Evolutionary conservation across 208 protist genomes (phyloP).

Genomic region (Acanthamoeba rhysodes): DNA sequence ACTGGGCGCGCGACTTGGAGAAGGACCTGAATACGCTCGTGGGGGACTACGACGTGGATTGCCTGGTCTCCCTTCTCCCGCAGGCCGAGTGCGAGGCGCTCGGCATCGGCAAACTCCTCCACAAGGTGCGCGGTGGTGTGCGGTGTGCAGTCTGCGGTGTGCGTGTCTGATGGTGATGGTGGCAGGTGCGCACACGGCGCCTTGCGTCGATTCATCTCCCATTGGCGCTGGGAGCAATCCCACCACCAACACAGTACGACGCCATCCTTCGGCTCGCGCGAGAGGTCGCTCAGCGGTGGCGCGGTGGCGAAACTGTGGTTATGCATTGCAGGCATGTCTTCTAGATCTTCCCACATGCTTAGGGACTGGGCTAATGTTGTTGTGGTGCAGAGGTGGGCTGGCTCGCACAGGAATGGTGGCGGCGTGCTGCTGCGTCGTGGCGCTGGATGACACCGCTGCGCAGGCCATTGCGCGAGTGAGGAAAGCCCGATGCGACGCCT

Average conservation of each 20-base stretch:
- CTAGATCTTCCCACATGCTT: neutral
- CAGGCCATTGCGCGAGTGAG: slow-evolving; percentile 4
- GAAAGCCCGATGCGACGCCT: slow-evolving; percentile 1
- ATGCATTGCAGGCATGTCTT: neutral
- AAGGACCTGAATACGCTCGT: slow-evolving; percentile 45
- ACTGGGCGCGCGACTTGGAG: slow-evolving; percentile 10
- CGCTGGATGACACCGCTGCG: neutral
- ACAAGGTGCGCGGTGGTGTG: neutral
- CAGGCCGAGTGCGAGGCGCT: slow-evolving; percentile 25
- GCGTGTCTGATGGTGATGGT: neutral
- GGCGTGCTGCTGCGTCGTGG: neutral
- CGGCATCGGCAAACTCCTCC: slow-evolving; percentile 23
- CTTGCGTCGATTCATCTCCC: neutral
- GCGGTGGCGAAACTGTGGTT: neutral
- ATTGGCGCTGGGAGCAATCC: neutral
- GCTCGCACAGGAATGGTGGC: slow-evolving; percentile 16
- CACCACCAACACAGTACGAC: neutral
- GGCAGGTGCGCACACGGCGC: neutral
- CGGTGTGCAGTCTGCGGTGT: too few relatives aligned
- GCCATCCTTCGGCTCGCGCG: neutral
- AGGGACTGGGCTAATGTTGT: neutral
- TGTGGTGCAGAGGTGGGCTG: neutral
- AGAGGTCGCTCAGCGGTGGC: neutral
- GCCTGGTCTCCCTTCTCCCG: slow-evolving; percentile 12
- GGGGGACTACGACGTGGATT: neutral